A percentile compares a stretch with the other conserved stretches of the same genome.
These are phyloP conservation scores for Evernia prunastri DNA, from an alignment of 495 filamentous ascomycete genomes.

Conservation along the genomic window DNA sequence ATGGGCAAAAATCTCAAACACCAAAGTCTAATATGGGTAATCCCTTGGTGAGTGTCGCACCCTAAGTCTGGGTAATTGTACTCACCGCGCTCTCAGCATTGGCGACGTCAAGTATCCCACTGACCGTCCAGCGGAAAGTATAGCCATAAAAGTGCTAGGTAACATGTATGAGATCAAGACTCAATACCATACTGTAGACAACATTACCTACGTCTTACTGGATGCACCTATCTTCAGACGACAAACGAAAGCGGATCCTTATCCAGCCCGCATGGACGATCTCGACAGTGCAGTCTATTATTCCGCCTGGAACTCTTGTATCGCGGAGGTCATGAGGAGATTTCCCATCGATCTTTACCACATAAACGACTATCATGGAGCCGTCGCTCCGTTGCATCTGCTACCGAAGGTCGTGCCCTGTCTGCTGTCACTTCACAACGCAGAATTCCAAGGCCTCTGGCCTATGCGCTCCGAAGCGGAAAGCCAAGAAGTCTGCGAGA, in stretches of 20 bases:
- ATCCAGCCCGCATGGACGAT: constrained; percentile 41
- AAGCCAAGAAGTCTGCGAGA: constrained; percentile 58
- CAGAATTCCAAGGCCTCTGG: constrained; percentile 68
- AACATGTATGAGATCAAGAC: constrained; percentile 37
- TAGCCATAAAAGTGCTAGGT: constrained; percentile 43
- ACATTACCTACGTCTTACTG: constrained; percentile 46
- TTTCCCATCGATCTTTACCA: constrained; percentile 68
- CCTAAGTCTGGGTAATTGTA: too few species aligned
- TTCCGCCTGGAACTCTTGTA: constrained; percentile 59
- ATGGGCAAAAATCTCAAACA: constrained; percentile 45
- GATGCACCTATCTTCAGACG: constrained; percentile 44
- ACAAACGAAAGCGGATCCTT: constrained; percentile 41
- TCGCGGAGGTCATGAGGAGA: constrained; percentile 50
- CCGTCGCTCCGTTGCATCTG: constrained; percentile 65
- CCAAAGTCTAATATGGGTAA: constrained; percentile 47
- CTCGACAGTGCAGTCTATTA: constrained; percentile 58
- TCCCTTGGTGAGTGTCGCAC: too few species aligned
- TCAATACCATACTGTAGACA: constrained; percentile 42
- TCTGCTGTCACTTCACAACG: constrained; percentile 55
- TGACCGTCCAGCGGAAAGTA: constrained; percentile 41
- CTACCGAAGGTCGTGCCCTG: constrained; percentile 57
- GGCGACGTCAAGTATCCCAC: too few species aligned
- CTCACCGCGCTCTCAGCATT: too few species aligned
- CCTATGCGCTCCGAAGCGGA: constrained; percentile 55
- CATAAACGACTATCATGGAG: constrained; percentile 77